A percentile compares a stretch with the other conserved stretches of the same genome.
phyloP scores from a whole-genome alignment of 2,329 filamentous ascomycete species.

The Akanthomyces lecanii region DNA sequence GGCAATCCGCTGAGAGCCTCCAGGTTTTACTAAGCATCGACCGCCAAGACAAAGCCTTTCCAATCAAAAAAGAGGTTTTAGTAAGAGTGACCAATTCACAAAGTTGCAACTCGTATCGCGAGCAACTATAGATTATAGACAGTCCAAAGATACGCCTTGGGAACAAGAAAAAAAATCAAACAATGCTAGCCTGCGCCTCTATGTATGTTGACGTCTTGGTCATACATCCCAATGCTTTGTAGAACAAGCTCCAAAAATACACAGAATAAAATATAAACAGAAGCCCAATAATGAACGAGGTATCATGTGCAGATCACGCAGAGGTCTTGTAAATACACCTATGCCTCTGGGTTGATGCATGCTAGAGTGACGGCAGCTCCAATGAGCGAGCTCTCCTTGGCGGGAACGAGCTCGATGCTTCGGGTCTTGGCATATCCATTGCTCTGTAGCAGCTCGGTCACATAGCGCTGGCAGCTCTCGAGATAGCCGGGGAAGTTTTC shows the following conservation, averaged over 20 bases:
- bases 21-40: background rate
- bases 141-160: constrained; percentile 14
- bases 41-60: background rate
- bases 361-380: constrained; percentile 70
- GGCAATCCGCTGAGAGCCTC: background rate
- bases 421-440: constrained; percentile 33
- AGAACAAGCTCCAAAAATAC: constrained; percentile 6
- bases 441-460: constrained; percentile 53
- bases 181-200: constrained; percentile 22
- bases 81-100: no score
- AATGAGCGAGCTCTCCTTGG: constrained; percentile 69
- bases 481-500: constrained; percentile 72
- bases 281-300: constrained; percentile 2
- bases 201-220: constrained; percentile 19
- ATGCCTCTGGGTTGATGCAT: constrained; percentile 28
- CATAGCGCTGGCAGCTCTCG: constrained; percentile 55
- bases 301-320: constrained; percentile 13
- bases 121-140: constrained; percentile 13
- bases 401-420: constrained; percentile 60
- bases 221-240: constrained; percentile 16
- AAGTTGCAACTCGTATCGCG: no score
- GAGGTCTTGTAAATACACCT: constrained; percentile 14
- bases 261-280: constrained; percentile 12
- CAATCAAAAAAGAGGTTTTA: background rate
- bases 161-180: constrained; percentile 7